Conservation (phyloP, 805 yeast genomes). For the Peterozyma toletana region DNA sequence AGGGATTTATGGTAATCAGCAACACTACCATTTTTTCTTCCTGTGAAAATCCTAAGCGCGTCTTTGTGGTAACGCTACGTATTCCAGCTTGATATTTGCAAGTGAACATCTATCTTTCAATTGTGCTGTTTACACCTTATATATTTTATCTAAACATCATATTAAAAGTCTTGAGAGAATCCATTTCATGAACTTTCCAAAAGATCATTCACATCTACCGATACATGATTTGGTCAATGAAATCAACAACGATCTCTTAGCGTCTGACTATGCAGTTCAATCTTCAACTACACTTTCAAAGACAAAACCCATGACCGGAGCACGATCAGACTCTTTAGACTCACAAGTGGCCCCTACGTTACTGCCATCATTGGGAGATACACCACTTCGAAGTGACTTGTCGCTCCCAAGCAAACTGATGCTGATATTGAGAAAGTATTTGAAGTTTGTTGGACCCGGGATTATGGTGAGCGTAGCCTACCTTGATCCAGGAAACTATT, state of each 20-base stretch:
- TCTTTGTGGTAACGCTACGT: too few species aligned
- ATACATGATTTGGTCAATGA: not conserved
- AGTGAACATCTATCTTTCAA: too few species aligned
- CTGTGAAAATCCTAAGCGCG: too few species aligned
- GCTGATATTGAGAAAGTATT: constrained; percentile 41
- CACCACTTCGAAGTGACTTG: not conserved
- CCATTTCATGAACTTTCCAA: not conserved
- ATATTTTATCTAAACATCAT: too few species aligned
- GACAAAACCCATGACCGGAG: not conserved
- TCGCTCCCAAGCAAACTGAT: not conserved
- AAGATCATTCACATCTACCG: not conserved
- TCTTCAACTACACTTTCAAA: not conserved
- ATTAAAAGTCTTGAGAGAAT: too few species aligned
- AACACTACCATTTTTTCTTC: too few species aligned
- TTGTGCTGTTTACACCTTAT: too few species aligned
- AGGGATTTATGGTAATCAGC: too few species aligned
- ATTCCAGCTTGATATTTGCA: too few species aligned
- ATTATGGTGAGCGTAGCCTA: constrained; percentile 84
- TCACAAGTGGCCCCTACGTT: not conserved
- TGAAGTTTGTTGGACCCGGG: constrained; percentile 80
- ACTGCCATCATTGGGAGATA: not conserved
- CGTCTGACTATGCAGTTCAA: not conserved
- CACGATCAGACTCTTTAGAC: too few species aligned
- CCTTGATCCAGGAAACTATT: constrained; percentile 91
- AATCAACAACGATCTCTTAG: not conserved